Percentiles rank a stretch among this genome's conserved stretches.
Conservation (phyloP, 805 yeast species). For the Saccharomyces cerevisiae region DNA sequence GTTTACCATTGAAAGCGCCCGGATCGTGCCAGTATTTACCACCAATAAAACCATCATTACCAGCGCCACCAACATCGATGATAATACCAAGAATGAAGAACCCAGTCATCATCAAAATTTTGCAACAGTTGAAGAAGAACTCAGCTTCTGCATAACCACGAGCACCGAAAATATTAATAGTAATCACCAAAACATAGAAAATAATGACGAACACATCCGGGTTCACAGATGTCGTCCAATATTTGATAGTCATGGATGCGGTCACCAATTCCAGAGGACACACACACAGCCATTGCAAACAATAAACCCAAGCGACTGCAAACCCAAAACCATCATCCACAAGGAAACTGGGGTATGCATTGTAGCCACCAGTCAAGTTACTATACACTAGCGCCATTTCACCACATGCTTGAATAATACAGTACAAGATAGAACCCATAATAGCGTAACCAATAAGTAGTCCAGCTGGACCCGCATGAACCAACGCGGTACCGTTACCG, state of each 20-base stretch:
- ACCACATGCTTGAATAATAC: conserved; percentile 56
- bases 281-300: conserved; percentile 55
- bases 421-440: conserved; percentile 50
- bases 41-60: conserved; percentile 42
- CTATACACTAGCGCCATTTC: conserved; percentile 58
- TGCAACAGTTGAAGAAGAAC: conserved; percentile 56
- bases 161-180: conserved; percentile 46
- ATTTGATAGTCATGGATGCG: conserved; percentile 52
- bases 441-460: conserved; percentile 48
- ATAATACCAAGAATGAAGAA: conserved; percentile 47
- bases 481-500: conserved; percentile 45
- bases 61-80: conserved; percentile 36
- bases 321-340: conserved; percentile 52
- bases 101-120: conserved; percentile 54
- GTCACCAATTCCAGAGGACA: conserved; percentile 59
- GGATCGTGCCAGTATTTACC: conserved; percentile 44
- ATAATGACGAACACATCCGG: conserved; percentile 52
- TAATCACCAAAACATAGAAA: conserved; percentile 39
- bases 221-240: conserved; percentile 47
- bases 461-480: conserved; percentile 41
- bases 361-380: conserved; percentile 54
- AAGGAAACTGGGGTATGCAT: conserved; percentile 46
- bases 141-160: conserved; percentile 56
- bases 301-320: conserved; percentile 55
- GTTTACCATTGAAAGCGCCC: conserved; percentile 39